phyloP scores from a whole-genome alignment of 2,329 filamentous ascomycete species.

The Cryphonectria japonica region DNA sequence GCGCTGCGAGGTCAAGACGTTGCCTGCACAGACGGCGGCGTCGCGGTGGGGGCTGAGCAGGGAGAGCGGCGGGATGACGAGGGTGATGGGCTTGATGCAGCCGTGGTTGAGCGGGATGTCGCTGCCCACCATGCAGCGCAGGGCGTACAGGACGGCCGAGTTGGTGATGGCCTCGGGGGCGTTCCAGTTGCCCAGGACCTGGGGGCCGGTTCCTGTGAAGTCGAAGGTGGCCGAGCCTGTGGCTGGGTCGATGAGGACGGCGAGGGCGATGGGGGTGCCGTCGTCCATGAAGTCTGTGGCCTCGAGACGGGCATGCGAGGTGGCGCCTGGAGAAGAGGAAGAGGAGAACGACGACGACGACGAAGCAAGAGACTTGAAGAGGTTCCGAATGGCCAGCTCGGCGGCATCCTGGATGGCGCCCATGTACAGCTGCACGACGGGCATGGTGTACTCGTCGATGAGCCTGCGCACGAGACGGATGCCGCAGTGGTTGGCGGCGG shows the following conservation, averaged over 20 bases:
- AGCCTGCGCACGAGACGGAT: slow-evolving; percentile 39
- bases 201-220: slow-evolving; percentile 39
- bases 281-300: slow-evolving; percentile 42
- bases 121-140: slow-evolving; percentile 38
- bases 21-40: slow-evolving; percentile 46
- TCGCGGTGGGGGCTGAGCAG: slow-evolving; percentile 37
- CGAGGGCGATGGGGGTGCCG: slow-evolving; percentile 40
- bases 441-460: slow-evolving; percentile 40
- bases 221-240: slow-evolving; percentile 40
- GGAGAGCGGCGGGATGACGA: slow-evolving; percentile 37
- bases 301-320: slow-evolving; percentile 36
- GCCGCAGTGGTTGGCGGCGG: slow-evolving; percentile 47
- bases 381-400: slow-evolving; percentile 41
- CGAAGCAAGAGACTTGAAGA: slow-evolving; percentile 47
- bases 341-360: not conserved
- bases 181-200: slow-evolving; percentile 42
- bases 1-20: slow-evolving; percentile 35
- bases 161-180: slow-evolving; percentile 17
- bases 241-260: slow-evolving; percentile 35
- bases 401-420: slow-evolving; percentile 46
- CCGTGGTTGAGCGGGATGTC: slow-evolving; percentile 45
- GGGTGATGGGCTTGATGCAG: slow-evolving; percentile 39
- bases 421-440: slow-evolving; percentile 44
- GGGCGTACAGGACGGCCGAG: slow-evolving; percentile 42
- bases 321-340: slow-evolving; percentile 40